Evolutionary conservation across 1,284 basidiomycete genomes (phyloP).

Genomic region (Rhodotorula glutinis): DNA sequence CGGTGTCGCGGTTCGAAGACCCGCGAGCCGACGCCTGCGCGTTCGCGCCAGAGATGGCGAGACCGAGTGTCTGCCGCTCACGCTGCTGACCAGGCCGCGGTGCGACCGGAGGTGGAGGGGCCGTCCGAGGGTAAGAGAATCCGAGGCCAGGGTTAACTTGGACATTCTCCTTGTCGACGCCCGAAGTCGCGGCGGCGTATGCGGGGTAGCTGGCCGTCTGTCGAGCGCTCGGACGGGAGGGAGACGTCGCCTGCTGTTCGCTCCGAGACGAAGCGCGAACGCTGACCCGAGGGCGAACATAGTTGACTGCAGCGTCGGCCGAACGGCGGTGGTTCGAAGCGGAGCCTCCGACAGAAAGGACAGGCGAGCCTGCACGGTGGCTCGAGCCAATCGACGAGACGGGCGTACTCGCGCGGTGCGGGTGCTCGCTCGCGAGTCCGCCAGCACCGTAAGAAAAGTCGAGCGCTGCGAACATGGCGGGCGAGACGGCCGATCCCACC

Average conservation of each 20-base stretch:
- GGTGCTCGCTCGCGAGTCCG: constrained; percentile 22
- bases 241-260: constrained; percentile 9
- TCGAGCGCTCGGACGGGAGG: constrained; percentile 1
- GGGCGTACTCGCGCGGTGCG: constrained; percentile 21
- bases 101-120: constrained; percentile 16
- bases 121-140: constrained; percentile 1
- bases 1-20: neutral
- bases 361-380: constrained; percentile 22
- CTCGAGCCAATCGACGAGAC: constrained; percentile 11
- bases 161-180: constrained; percentile 42
- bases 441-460: constrained; percentile 17
- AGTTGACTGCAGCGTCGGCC: constrained; percentile 12
- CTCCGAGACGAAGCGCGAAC: constrained; percentile 30
- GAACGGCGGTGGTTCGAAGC: constrained; percentile 18
- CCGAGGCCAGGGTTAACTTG: constrained; percentile 22
- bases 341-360: constrained; percentile 12
- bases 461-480: neutral
- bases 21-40: neutral
- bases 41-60: neutral
- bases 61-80: constrained; percentile 19
- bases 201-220: constrained; percentile 1
- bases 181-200: constrained; percentile 2
- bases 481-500: constrained; percentile 37
- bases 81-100: constrained; percentile 18
- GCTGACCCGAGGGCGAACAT: constrained; percentile 18